Percentiles rank a stretch among this genome's conserved stretches.
These are phyloP conservation scores for Gossypium arboreum DNA, from an alignment of 345 rosid species.

Conservation along the genomic window DNA sequence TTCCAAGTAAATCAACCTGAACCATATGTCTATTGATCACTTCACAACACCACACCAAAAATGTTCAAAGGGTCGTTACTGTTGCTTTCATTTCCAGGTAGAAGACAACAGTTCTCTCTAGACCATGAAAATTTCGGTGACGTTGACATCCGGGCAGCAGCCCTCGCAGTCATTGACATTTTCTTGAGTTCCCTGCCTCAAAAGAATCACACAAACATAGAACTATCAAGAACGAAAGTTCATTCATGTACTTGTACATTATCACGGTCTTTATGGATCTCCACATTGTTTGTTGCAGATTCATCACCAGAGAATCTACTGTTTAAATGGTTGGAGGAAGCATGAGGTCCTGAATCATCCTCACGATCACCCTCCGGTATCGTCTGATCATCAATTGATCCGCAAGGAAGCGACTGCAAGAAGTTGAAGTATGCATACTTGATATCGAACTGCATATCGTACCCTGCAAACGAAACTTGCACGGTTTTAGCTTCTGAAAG, in stretches of 20 bases:
- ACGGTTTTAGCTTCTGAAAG: background rate
- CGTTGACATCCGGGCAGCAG: background rate
- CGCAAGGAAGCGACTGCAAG: slow-evolving; percentile 52
- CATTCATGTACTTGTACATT: background rate
- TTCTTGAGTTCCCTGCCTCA: background rate
- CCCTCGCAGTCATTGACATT: background rate
- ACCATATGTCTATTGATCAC: background rate
- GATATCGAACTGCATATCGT: slow-evolving; percentile 85
- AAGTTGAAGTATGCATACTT: slow-evolving; percentile 89
- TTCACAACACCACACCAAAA: background rate
- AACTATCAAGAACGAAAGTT: background rate
- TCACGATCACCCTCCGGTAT: slow-evolving; percentile 21
- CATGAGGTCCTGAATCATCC: slow-evolving; percentile 20
- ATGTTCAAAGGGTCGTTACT: too few relatives aligned
- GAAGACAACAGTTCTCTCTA: too few relatives aligned
- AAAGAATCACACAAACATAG: background rate
- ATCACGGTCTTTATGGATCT: background rate
- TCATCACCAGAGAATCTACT: background rate
- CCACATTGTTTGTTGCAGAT: background rate
- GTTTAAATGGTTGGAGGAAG: slow-evolving; percentile 4
- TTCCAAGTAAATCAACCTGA: background rate
- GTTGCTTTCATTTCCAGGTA: background rate
- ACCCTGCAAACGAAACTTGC: slow-evolving; percentile 50
- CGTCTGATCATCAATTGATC: slow-evolving; percentile 20
- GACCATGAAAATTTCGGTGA: background rate